These are phyloP conservation scores for Funneliformis mosseae DNA, from an alignment of 192 early-diverging fungal species.

Conservation along the genomic window DNA sequence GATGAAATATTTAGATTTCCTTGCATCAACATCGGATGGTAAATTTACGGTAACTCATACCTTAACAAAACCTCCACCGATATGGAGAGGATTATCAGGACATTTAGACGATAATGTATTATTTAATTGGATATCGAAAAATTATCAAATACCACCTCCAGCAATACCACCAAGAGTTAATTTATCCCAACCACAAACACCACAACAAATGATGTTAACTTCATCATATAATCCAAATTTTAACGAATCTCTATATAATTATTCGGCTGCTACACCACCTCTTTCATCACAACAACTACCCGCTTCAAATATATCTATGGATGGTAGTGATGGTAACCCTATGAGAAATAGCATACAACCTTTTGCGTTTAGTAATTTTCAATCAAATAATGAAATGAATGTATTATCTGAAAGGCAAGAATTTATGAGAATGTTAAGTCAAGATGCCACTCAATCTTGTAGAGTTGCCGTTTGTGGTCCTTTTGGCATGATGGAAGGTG, in stretches of 20 bases:
- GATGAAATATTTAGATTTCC: not conserved
- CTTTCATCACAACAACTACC: too few relatives aligned
- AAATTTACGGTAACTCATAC: conserved; percentile 6
- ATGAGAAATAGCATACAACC: not conserved
- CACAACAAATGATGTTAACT: not conserved
- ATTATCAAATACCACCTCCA: conserved; percentile 11
- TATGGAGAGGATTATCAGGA: conserved; percentile 1
- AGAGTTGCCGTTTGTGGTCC: conserved; percentile 20
- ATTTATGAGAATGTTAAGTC: not conserved
- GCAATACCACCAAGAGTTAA: not conserved
- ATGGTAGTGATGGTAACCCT: not conserved
- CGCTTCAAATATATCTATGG: not conserved
- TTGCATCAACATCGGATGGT: not conserved
- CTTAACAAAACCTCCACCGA: not conserved
- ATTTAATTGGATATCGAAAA: not conserved
- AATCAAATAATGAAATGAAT: not conserved
- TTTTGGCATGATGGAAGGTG: conserved; percentile 6
- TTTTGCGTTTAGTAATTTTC: not conserved
- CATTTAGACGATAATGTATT: conserved; percentile 2
- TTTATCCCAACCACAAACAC: not conserved
- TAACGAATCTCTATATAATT: not conserved
- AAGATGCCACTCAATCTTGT: not conserved
- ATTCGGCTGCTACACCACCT: not conserved
- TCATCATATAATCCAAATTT: not conserved
- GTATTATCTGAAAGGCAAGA: not conserved